These are phyloP conservation scores for Prosopis cineraria DNA, from an alignment of 306 rosid genomes.

Conservation along the genomic window DNA sequence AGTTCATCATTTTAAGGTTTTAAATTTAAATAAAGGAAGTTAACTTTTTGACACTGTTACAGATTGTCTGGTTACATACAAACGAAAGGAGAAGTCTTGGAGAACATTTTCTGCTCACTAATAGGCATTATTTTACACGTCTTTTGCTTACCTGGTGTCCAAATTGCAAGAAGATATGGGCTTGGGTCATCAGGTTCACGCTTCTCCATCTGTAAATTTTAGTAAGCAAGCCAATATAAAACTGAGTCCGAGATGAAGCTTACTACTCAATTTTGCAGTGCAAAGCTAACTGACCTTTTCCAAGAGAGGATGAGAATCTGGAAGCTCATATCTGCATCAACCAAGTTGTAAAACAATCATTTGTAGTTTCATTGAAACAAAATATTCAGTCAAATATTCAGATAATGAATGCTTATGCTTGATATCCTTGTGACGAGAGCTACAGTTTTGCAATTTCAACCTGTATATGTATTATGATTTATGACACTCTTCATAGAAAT, in stretches of 20 bases:
- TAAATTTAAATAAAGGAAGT: background rate
- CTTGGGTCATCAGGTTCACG: slow-evolving; percentile 94
- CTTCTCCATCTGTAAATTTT: slow-evolving; percentile 70
- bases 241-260: slow-evolving; percentile 27
- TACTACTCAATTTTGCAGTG: slow-evolving; percentile 13
- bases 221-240: slow-evolving; percentile 27
- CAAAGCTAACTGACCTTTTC: slow-evolving; percentile 59
- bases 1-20: background rate
- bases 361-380: slow-evolving; percentile 30
- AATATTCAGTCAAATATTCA: slow-evolving; percentile 9
- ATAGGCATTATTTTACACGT: slow-evolving; percentile 25
- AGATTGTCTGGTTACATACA: background rate
- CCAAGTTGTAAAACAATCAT: slow-evolving; percentile 34
- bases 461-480: background rate
- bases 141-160: slow-evolving; percentile 83
- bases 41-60: background rate
- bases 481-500: background rate
- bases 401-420: slow-evolving; percentile 20
- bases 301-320: slow-evolving; percentile 91
- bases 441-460: background rate
- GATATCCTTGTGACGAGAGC: slow-evolving; percentile 20
- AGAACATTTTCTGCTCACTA: slow-evolving; percentile 10
- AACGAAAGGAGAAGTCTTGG: slow-evolving; percentile 19
- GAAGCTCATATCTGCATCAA: slow-evolving; percentile 88
- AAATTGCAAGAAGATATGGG: slow-evolving; percentile 95